A percentile compares a stretch with the other conserved stretches of the same genome.
Conservation (phyloP, 2,329 filamentous ascomycete species). For the Blastomyces silverae region DNA sequence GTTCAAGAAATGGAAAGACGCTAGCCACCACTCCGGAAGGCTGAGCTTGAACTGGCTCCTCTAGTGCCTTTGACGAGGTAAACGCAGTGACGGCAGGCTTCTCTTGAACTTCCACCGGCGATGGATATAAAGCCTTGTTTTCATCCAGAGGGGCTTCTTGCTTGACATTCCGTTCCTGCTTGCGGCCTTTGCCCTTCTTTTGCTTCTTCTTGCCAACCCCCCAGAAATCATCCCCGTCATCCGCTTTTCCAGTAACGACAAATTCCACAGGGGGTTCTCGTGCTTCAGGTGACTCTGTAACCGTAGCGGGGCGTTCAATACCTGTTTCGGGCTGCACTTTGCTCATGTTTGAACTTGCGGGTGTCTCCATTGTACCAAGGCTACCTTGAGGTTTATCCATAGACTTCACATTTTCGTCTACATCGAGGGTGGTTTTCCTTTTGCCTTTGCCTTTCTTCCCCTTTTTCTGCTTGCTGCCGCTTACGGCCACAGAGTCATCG, state of each 20-base stretch:
- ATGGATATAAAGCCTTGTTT: background rate
- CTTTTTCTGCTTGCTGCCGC: constrained; percentile 15
- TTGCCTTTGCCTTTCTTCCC: constrained; percentile 17
- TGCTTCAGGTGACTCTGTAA: background rate
- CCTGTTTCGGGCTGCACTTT: background rate
- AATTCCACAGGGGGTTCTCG: background rate
- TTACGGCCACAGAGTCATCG: background rate
- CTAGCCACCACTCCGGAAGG: constrained; percentile 28
- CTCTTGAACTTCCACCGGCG: background rate
- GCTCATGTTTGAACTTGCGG: background rate
- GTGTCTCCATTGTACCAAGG: no score
- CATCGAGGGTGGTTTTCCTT: constrained; percentile 3
- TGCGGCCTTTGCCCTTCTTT: constrained; percentile 19
- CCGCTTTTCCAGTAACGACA: background rate
- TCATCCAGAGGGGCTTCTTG: constrained; percentile 3
- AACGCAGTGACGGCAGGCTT: background rate
- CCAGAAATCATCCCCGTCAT: constrained; percentile 10
- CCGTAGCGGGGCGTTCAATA: background rate
- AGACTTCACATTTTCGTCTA: background rate
- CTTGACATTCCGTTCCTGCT: constrained; percentile 12
- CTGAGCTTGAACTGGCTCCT: constrained; percentile 16
- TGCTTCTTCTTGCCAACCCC: constrained; percentile 10
- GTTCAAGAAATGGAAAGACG: constrained; percentile 34
- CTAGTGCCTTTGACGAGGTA: background rate
- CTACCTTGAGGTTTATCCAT: no score